Percentiles rank a stretch among this genome's conserved stretches.
Conservation (phyloP, 2,329 filamentous ascomycete genomes). For the Endoconidiophora laricicola region DNA sequence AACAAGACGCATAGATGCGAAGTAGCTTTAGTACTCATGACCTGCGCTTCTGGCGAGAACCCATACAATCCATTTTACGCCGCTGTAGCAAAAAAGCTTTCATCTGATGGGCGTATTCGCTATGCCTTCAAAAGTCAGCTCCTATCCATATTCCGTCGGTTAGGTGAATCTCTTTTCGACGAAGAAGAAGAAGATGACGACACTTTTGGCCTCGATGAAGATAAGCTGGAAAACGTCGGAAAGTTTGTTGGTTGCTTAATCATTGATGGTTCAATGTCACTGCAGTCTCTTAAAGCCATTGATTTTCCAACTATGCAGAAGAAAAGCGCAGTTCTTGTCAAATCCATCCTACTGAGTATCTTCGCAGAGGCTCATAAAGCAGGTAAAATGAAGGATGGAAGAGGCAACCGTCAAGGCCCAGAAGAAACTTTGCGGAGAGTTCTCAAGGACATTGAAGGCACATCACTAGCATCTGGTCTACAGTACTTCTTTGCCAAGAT, state of each 20-base stretch:
- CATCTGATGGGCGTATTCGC: slow-evolving; percentile 54
- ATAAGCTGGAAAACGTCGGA: slow-evolving; percentile 35
- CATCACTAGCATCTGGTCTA: slow-evolving; percentile 55
- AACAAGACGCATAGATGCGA: slow-evolving; percentile 78
- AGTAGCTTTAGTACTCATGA: slow-evolving; percentile 72
- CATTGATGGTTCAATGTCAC: slow-evolving; percentile 26
- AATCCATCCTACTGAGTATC: slow-evolving; percentile 61
- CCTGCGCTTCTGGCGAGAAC: slow-evolving; percentile 69
- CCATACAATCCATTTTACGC: slow-evolving; percentile 90
- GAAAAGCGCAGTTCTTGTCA: slow-evolving; percentile 62
- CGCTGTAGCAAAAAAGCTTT: slow-evolving; percentile 63
- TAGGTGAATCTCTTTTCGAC: slow-evolving; percentile 66
- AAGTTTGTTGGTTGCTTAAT: slow-evolving; percentile 38
- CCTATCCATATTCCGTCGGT: slow-evolving; percentile 68
- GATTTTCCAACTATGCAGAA: slow-evolving; percentile 63
- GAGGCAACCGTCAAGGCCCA: slow-evolving; percentile 5
- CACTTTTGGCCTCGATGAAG: slow-evolving; percentile 30
- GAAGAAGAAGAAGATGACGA: slow-evolving; percentile 42
- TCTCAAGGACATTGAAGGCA: slow-evolving; percentile 47
- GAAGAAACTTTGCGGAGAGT: slow-evolving; percentile 45
- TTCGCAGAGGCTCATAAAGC: slow-evolving; percentile 43
- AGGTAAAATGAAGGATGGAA: slow-evolving; percentile 27
- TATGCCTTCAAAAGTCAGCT: slow-evolving; percentile 79
- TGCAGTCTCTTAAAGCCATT: slow-evolving; percentile 46
- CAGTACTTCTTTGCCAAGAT: slow-evolving; percentile 70